Evolutionary conservation across 1,139 yeast genomes (phyloP), one percentile per base, ranked within the genome.

Genomic region (Casaregolazyma lundiana): DNA sequence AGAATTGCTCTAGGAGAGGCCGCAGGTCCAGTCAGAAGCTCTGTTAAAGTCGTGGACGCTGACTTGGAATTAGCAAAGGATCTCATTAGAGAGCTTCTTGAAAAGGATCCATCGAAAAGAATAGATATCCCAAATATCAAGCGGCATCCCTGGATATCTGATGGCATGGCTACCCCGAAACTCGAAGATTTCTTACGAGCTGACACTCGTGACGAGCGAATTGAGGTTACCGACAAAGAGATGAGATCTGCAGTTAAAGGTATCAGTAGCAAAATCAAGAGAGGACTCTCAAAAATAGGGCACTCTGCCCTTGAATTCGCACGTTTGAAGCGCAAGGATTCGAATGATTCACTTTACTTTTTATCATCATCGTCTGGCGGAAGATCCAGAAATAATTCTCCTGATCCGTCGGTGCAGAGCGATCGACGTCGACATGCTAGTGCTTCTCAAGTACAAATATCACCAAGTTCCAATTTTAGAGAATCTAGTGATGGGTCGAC

Each of bases 221-320:
- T 82, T 43, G 75, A 76, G 40, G 84, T 84, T n/a, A 73, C 84
- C 7, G 75, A 73, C 41, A 82, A 80, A 52, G 95, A 87, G 54
- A 76, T 85, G 13, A 76, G 81, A 53, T 77, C 78, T 53, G 96
- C 96, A 0, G 88, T 88, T 2, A 76, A 81, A 35, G 96, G 96
- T 8, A 73, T 86, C 45, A 92, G 92, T 4, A 75, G 79, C 39
- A 72, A 82, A 50, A 74, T 88, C 38, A 78, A 73, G 52, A 76
- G 77, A 50, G 78, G 84, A 32, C 66, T 85, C 18, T 71, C 81
- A 1, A 74, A 74, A 47, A 47, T 64, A 15, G 65, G 67, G 11
- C 49, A 57, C 13, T 56, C 61, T 17, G 87, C 88, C 0, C 63
- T 78, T 46, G 71, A 69, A 39, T 58, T 70, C 41, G 69, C 76